Conservation (phyloP, 768 basidiomycete species). For the Boletus rubroflammeus region DNA sequence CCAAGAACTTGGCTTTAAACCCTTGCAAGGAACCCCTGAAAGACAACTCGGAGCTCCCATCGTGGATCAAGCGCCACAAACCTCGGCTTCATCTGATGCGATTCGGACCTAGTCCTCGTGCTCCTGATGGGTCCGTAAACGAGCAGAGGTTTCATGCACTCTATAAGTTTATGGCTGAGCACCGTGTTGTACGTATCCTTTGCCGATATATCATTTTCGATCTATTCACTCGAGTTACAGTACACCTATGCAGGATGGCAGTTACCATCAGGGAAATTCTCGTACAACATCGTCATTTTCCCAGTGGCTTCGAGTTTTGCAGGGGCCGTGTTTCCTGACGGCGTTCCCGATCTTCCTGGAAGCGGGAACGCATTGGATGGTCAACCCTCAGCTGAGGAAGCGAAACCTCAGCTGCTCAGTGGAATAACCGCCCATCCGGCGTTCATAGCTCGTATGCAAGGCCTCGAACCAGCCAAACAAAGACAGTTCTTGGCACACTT, state of each 20-base stretch:
- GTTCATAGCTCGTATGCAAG: conserved; percentile 19
- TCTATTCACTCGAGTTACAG: conserved; percentile 28
- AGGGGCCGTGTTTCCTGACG: conserved; percentile 51
- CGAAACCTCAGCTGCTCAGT: neutral
- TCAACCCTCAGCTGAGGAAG: conserved; percentile 3
- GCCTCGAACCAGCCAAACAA: conserved; percentile 24
- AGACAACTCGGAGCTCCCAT: conserved; percentile 36
- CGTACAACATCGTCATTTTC: conserved; percentile 49
- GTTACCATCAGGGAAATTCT: conserved; percentile 39
- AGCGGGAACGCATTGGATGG: conserved; percentile 14
- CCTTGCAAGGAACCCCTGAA: conserved; percentile 42
- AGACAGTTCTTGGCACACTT: conserved; percentile 18
- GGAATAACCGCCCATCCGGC: conserved; percentile 7
- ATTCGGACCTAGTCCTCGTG: conserved; percentile 34
- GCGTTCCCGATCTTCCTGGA: conserved; percentile 43
- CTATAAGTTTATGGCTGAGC: conserved; percentile 38
- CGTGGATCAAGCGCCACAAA: conserved; percentile 46
- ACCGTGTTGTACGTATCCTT: conserved; percentile 42
- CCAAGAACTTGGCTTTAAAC: conserved; percentile 39
- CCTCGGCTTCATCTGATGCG: conserved; percentile 37
- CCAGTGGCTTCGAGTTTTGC: conserved; percentile 33
- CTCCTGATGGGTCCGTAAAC: conserved; percentile 38
- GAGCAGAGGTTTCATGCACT: conserved; percentile 42
- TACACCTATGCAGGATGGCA: conserved; percentile 53
- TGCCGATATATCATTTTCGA: neutral